phyloP scores from a whole-genome alignment of 225 moss, liverwort and hornwort species.

The Polytrichum formosum region DNA sequence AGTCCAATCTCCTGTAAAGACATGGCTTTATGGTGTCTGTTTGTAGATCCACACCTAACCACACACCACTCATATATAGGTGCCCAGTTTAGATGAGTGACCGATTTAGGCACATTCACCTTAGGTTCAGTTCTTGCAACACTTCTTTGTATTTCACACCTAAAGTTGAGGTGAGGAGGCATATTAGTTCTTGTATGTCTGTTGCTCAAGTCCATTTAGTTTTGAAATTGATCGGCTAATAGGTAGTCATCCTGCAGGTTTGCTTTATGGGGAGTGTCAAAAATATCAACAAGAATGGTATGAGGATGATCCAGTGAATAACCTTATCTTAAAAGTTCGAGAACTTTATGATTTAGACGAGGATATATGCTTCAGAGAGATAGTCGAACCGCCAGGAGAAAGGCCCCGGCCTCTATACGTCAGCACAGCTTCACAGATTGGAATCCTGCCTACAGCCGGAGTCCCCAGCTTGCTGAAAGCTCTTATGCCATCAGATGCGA shows the following conservation, averaged over 20 bases:
- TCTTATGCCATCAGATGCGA: constrained; percentile 65
- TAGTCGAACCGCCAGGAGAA: constrained; percentile 76
- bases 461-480: constrained; percentile 88
- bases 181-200: no score
- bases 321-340: constrained; percentile 65
- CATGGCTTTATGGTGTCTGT: no score
- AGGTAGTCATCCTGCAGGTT: constrained; percentile 24
- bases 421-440: constrained; percentile 94
- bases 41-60: no score
- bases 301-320: constrained; percentile 56
- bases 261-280: constrained; percentile 89
- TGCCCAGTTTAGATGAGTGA: no score
- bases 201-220: no score
- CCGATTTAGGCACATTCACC: no score
- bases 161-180: no score
- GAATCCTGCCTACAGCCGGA: constrained; percentile 85
- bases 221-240: no score
- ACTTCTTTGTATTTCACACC: no score
- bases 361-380: constrained; percentile 68
- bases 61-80: no score
- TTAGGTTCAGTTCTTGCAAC: no score
- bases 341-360: constrained; percentile 77
- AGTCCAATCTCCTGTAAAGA: no score
- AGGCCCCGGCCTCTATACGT: constrained; percentile 84
- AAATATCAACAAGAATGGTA: constrained; percentile 87